These are phyloP conservation scores for Pleurozium schreberi DNA, from an alignment of 225 moss, liverwort and hornwort genomes.

Conservation along the genomic window DNA sequence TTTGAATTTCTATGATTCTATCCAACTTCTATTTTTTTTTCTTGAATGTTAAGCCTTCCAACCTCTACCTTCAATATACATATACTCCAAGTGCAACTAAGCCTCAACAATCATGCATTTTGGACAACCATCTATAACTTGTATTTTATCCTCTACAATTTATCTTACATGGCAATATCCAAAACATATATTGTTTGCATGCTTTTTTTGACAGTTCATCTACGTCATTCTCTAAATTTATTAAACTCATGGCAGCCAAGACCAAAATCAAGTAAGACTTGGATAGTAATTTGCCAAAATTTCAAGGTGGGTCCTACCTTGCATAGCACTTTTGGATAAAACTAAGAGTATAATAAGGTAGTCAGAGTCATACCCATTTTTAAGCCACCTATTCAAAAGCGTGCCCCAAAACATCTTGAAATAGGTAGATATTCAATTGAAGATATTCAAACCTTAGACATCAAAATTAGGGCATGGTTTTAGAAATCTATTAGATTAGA, in stretches of 20 bases:
- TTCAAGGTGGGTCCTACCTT: accelerated
- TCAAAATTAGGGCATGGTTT: not conserved
- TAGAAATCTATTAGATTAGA: not conserved
- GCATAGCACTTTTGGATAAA: not conserved
- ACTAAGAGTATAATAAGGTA: not conserved
- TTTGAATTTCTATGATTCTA: not conserved
- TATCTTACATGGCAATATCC: too few species aligned
- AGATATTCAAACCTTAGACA: not conserved
- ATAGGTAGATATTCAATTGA: not conserved
- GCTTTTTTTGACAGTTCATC: accelerated
- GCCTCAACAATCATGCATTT: not conserved
- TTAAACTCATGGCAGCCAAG: accelerated
- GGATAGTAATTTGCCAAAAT: not conserved
- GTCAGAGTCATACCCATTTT: not conserved
- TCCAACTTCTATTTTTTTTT: not conserved
- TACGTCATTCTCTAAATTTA: accelerated
- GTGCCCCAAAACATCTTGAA: not conserved
- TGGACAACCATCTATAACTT: not conserved
- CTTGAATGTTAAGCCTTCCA: accelerated
- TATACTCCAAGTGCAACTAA: not conserved
- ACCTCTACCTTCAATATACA: accelerated
- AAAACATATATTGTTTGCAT: too few species aligned
- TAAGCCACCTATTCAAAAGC: accelerated
- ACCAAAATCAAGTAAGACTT: not conserved
- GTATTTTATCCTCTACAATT: not conserved